phyloP scores from a whole-genome alignment of 441 rosid genomes.

The Mallotus japonicus region DNA sequence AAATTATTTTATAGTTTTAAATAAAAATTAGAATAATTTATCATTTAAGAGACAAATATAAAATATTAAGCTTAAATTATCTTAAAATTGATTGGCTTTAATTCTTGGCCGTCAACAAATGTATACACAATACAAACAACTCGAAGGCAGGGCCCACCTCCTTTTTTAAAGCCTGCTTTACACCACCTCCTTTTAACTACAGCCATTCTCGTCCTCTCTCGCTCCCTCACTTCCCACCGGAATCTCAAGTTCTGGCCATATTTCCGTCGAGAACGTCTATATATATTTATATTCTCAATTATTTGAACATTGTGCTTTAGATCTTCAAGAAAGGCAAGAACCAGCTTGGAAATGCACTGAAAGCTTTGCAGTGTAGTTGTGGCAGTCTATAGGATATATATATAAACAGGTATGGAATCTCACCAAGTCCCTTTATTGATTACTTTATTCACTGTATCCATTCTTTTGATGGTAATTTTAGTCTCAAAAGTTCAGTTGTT shows the following conservation, averaged over 20 bases:
- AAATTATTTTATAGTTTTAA: too few species aligned
- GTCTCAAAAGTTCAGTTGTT: neutral
- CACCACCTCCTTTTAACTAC: constrained; percentile 1
- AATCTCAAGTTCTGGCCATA: constrained; percentile 18
- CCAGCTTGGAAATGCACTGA: constrained; percentile 32
- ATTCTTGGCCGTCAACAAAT: neutral
- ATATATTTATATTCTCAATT: neutral
- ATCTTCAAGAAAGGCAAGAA: constrained; percentile 5
- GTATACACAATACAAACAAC: neutral
- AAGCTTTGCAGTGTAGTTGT: constrained; percentile 19
- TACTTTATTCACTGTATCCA: neutral
- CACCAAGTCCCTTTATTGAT: neutral
- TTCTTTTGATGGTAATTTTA: constrained; percentile 14
- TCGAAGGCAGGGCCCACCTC: constrained; percentile 21
- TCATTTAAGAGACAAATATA: too few species aligned
- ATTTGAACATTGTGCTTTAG: constrained; percentile 13
- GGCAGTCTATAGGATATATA: neutral
- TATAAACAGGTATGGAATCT: constrained; percentile 12
- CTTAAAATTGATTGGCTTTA: neutral
- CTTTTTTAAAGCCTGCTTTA: constrained; percentile 16
- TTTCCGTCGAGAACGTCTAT: constrained; percentile 17
- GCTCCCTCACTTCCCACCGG: neutral
- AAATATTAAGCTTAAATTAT: too few species aligned
- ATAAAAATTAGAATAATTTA: too few species aligned
- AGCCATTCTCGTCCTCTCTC: neutral